Evolutionary conservation across 441 rosid species (phyloP), one percentile per base, ranked within the genome.

Genomic region (Populus hybrid): DNA sequence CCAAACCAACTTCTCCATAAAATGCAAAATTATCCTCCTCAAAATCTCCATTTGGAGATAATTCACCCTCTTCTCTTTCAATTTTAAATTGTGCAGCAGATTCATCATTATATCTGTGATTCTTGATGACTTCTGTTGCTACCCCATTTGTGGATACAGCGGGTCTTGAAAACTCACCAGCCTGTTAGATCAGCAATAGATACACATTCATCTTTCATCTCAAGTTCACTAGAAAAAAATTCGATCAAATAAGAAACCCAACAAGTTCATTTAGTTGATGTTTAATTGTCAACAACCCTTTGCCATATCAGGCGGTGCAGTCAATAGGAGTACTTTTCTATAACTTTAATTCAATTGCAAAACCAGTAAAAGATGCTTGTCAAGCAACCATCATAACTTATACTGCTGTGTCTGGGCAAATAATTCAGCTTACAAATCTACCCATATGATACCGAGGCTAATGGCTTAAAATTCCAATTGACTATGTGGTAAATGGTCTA

Each of bases 41-140:
- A 81, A 89, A 94, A 77, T 94, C 97, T 61, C 91, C 98, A 80
- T 87, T 90, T 68, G 98, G 99, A 76, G 99, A 97, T 83, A 97
- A 87, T 81, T 97, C 99, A 73, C 99, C 99, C 81, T 97, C 99
- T 79, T 97, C 99, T 87, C 99, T 93, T 87, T 94, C 98, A 74
- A 87, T 85, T 87, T 90, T 94, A 71, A 87, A 83, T 77, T 88
- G 90, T 23, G 76, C 86, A 63, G 72, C 81, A 34, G 90, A 80
- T 80, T 82, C 92, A 82, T 90, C 90, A 72, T 80, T 87, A 77
- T 81, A 88, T 85, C 87, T 91, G 70, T 88, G 91, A 84, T 64
- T 80, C 82, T 82, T 88, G 18, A 79, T 74, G 75, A 81, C 87
- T 78, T 89, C 90, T 59, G 84, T 80, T 50, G 75, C 73, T 77